Evolutionary conservation across 164 flowering plant species (phyloP).

Genomic region (Warburgia ugandensis): DNA sequence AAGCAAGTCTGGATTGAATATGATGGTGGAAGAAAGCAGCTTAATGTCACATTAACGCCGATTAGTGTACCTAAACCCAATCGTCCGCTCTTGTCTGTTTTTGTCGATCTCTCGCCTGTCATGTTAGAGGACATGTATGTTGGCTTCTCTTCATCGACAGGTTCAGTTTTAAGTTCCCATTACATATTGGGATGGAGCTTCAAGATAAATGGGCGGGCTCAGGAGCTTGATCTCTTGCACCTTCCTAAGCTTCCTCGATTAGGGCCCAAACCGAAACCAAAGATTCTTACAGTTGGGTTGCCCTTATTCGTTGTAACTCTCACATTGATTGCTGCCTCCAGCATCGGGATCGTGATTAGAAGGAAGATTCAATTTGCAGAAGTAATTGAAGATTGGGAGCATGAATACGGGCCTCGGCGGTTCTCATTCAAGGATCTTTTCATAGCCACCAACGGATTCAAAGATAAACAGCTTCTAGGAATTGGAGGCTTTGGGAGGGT

Average conservation of each 20-base stretch:
- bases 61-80: slow-evolving; percentile 33
- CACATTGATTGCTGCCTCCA: slow-evolving; percentile 13
- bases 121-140: slow-evolving; percentile 40
- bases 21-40: slow-evolving; percentile 26
- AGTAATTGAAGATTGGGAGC: slow-evolving; percentile 49
- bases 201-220: slow-evolving; percentile 35
- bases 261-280: slow-evolving; percentile 31
- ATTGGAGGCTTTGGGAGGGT: slow-evolving; percentile 54
- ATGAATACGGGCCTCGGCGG: slow-evolving; percentile 43
- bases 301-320: too few species aligned
- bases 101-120: slow-evolving; percentile 41
- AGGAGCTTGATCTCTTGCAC: slow-evolving; percentile 27
- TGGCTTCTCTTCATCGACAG: slow-evolving; percentile 65
- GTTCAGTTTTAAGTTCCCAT: slow-evolving; percentile 55
- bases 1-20: slow-evolving; percentile 56
- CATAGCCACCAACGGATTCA: slow-evolving; percentile 39
- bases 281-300: too few species aligned
- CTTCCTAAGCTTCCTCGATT: slow-evolving; percentile 43
- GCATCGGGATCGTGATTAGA: slow-evolving; percentile 9
- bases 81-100: slow-evolving; percentile 31
- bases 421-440: slow-evolving; percentile 50
- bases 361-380: slow-evolving; percentile 35
- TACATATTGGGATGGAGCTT: slow-evolving; percentile 61
- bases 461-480: slow-evolving; percentile 41
- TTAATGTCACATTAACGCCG: slow-evolving; percentile 44